Conservation (phyloP, 108 stramenopile species). For the Cyclotella baltica region DNA sequence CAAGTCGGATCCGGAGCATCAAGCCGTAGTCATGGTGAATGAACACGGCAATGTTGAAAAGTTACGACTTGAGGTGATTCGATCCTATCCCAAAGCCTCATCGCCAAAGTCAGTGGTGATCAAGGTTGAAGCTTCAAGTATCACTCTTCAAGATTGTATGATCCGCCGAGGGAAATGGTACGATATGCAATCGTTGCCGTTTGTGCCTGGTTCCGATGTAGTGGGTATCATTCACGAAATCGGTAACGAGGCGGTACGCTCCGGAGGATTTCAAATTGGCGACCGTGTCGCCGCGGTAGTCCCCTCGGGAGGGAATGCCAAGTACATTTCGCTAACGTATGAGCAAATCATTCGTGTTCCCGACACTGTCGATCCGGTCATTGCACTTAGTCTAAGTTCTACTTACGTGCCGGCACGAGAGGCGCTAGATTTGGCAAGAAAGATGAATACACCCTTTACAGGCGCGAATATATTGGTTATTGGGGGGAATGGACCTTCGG, state of each 20-base stretch:
- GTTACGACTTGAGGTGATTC: slow-evolving; percentile 17
- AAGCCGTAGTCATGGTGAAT: slow-evolving; percentile 20
- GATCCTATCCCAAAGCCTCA: background rate
- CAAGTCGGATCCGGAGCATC: slow-evolving; percentile 26
- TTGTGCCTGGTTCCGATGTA: slow-evolving; percentile 71
- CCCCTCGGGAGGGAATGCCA: slow-evolving; percentile 71
- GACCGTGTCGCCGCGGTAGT: slow-evolving; percentile 68
- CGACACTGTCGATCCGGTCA: slow-evolving; percentile 47
- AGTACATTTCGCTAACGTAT: slow-evolving; percentile 57
- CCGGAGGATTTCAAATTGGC: slow-evolving; percentile 45
- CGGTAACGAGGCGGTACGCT: slow-evolving; percentile 40
- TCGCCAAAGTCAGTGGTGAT: slow-evolving; percentile 15
- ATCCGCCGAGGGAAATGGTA: slow-evolving; percentile 69
- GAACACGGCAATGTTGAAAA: slow-evolving; percentile 44
- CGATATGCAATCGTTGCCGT: slow-evolving; percentile 55
- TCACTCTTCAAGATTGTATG: slow-evolving; percentile 70
- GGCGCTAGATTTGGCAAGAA: slow-evolving; percentile 49
- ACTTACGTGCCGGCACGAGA: slow-evolving; percentile 80
- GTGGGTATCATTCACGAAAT: slow-evolving; percentile 59
- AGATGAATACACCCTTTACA: slow-evolving; percentile 43
- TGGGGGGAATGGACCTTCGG: slow-evolving; percentile 63
- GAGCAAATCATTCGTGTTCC: slow-evolving; percentile 68
- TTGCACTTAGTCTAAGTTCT: slow-evolving; percentile 64
- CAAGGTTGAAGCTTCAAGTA: slow-evolving; percentile 53
- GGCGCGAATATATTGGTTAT: slow-evolving; percentile 70